Percentiles rank a stretch among this genome's conserved stretches.
Evolutionary conservation across 2,329 filamentous ascomycete genomes (phyloP).

Genomic region (Pseudogymnoascus sp.): DNA sequence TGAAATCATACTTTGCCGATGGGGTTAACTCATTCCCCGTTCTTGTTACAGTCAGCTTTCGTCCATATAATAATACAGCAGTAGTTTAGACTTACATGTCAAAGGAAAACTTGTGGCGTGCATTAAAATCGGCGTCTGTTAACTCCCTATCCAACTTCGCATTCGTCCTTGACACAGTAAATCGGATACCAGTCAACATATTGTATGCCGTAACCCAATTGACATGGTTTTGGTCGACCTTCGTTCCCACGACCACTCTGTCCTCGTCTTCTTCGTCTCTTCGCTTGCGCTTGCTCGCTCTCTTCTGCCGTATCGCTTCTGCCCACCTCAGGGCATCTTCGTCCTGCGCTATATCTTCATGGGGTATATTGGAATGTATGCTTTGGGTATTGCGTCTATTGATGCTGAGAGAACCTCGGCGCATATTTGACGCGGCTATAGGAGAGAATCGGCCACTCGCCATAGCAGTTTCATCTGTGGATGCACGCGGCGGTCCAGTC

Average conservation of each 20-base stretch:
- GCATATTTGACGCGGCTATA: conserved; percentile 40
- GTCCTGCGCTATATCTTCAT: conserved; percentile 77
- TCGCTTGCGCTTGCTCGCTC: conserved; percentile 75
- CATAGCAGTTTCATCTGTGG: conserved; percentile 60
- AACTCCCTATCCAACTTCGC: conserved; percentile 89
- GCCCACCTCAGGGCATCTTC: conserved; percentile 90
- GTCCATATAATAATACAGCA: background rate
- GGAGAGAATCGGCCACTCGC: conserved; percentile 79
- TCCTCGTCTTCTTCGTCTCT: conserved; percentile 89
- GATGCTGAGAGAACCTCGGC: conserved; percentile 76
- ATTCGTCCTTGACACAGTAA: conserved; percentile 91
- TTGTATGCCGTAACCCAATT: conserved; percentile 99
- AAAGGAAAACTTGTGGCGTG: conserved; percentile 96
- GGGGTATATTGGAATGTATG: conserved; percentile 71
- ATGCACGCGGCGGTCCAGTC: conserved; percentile 52
- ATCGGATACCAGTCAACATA: conserved; percentile 97
- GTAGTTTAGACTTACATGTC: conserved; percentile 63
- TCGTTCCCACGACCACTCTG: conserved; percentile 88
- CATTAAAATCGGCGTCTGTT: conserved; percentile 84
- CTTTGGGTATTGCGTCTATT: conserved; percentile 75
- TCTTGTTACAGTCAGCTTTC: conserved; percentile 39
- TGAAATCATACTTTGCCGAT: conserved; percentile 99
- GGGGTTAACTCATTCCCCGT: conserved; percentile 96
- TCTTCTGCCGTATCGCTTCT: conserved; percentile 84
- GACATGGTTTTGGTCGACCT: conserved; percentile 93